Conservation (phyloP, 2,329 filamentous ascomycete genomes). For the Pseudogymnoascus sp. region DNA sequence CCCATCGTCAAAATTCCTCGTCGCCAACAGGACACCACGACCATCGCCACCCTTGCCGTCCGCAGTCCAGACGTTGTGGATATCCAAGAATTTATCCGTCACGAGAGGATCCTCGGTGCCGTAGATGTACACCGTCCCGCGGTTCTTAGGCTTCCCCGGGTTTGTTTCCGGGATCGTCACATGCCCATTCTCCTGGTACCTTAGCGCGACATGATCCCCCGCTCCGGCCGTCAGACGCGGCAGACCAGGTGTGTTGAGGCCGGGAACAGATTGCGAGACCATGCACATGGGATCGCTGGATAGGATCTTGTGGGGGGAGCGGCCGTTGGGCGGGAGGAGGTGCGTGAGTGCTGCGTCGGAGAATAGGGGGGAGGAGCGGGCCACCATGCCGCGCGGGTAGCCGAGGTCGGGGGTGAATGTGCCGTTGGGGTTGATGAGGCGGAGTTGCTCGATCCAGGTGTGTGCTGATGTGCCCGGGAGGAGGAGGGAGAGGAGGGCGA, state of each 20-base stretch:
- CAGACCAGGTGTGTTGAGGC: constrained; percentile 12
- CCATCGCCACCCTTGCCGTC: constrained; percentile 71
- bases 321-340: neutral
- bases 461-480: constrained; percentile 42
- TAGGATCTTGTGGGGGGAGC: constrained; percentile 48
- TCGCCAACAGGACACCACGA: constrained; percentile 63
- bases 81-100: constrained; percentile 40
- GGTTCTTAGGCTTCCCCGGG: constrained; percentile 51
- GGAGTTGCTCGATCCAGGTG: constrained; percentile 71
- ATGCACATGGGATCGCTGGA: constrained; percentile 30
- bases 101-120: constrained; percentile 53
- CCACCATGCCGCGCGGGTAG: constrained; percentile 59
- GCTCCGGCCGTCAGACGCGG: constrained; percentile 35
- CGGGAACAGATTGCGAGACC: constrained; percentile 10
- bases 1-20: constrained; percentile 75
- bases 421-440: constrained; percentile 61
- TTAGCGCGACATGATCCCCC: constrained; percentile 57
- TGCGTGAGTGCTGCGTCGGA: constrained; percentile 44
- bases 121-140: constrained; percentile 68
- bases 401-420: constrained; percentile 62
- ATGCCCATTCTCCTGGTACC: constrained; percentile 70
- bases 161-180: constrained; percentile 52
- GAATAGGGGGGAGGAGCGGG: constrained; percentile 45
- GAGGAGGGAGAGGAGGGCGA: neutral
- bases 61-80: constrained; percentile 66